A percentile compares a stretch with the other conserved stretches of the same genome.
Evolutionary conservation across 2,329 filamentous ascomycete species (phyloP).

Genomic region (Arthroderma uncinatum): DNA sequence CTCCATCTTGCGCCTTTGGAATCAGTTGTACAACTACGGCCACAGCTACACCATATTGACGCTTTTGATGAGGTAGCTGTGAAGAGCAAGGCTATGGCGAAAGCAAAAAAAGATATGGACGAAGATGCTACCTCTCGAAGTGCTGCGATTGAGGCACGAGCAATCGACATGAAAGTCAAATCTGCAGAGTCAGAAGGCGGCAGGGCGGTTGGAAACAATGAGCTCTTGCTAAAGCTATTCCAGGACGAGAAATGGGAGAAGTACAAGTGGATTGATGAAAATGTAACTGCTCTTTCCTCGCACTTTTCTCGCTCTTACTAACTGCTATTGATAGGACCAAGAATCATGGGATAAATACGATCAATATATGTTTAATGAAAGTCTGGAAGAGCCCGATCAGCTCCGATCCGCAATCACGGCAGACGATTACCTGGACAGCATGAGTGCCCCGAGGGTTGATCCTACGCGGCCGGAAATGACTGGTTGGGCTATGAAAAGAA

Average conservation of each 20-base stretch:
- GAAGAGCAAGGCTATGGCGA: conserved; percentile 22
- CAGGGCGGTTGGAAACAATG: conserved; percentile 58
- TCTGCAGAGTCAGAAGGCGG: conserved; percentile 55
- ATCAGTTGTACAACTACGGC: conserved; percentile 76
- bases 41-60: conserved; percentile 87
- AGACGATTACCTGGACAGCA: conserved; percentile 51
- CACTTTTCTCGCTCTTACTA: conserved; percentile 7
- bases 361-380: conserved; percentile 53
- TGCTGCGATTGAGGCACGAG: conserved; percentile 49
- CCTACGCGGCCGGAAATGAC: conserved; percentile 34
- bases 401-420: conserved; percentile 47
- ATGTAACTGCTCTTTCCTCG: conserved; percentile 19
- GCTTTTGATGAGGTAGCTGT: conserved; percentile 57
- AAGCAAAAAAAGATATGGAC: conserved; percentile 35
- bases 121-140: conserved; percentile 30
- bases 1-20: conserved; percentile 76
- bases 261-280: conserved; percentile 64
- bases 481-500: conserved; percentile 36
- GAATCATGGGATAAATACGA: conserved; percentile 67
- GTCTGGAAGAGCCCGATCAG: conserved; percentile 35
- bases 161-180: conserved; percentile 81
- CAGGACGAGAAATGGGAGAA: conserved; percentile 73
- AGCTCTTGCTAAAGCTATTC: conserved; percentile 65
- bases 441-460: conserved; percentile 46
- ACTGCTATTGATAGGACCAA: conserved; percentile 37